phyloP scores from a whole-genome alignment of 2,329 filamentous ascomycete species.

The Aspergillus proliferans region DNA sequence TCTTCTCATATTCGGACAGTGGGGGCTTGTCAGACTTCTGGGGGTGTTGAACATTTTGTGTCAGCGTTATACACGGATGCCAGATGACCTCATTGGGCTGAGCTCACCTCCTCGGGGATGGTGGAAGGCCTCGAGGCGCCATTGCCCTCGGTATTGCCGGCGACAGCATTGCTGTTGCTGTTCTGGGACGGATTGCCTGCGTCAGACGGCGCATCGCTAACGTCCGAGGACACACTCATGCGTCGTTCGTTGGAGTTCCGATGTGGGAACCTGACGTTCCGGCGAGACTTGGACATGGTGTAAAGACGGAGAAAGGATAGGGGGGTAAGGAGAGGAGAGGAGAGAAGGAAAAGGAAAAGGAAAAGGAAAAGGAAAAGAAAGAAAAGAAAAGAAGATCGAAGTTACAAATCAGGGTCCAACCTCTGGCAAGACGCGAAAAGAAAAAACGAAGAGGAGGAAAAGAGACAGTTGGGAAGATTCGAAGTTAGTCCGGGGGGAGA shows the following conservation, averaged over 20 bases:
- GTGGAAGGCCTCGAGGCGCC: conserved; percentile 24
- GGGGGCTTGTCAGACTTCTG: conserved; percentile 30
- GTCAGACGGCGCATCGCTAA: conserved; percentile 47
- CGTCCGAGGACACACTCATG: conserved; percentile 48
- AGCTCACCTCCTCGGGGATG: conserved; percentile 29
- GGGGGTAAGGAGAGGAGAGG: conserved; percentile 1
- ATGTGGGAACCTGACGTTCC: conserved; percentile 57
- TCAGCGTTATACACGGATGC: conserved; percentile 2
- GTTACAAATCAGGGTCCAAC: conserved; percentile 17
- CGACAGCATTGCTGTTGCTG: conserved; percentile 21
- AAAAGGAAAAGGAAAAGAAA: conserved; percentile 4
- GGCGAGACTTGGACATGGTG: conserved; percentile 49
- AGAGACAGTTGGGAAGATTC: conserved; percentile 1
- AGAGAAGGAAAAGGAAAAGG: conserved; percentile 3
- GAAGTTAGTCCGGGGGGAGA: background rate
- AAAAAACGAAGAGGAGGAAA: conserved; percentile 15
- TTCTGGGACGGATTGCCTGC: conserved; percentile 46
- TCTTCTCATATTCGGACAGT: conserved; percentile 85
- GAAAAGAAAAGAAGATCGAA: conserved; percentile 1
- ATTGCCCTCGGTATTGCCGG: background rate
- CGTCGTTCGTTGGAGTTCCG: conserved; percentile 46
- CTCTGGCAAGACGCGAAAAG: conserved; percentile 22
- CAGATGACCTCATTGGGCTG: background rate
- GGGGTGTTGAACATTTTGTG: conserved; percentile 3
- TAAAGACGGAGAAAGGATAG: conserved; percentile 10